phyloP scores from a whole-genome alignment of 495 filamentous ascomycete genomes.

The Podospora didyma region DNA sequence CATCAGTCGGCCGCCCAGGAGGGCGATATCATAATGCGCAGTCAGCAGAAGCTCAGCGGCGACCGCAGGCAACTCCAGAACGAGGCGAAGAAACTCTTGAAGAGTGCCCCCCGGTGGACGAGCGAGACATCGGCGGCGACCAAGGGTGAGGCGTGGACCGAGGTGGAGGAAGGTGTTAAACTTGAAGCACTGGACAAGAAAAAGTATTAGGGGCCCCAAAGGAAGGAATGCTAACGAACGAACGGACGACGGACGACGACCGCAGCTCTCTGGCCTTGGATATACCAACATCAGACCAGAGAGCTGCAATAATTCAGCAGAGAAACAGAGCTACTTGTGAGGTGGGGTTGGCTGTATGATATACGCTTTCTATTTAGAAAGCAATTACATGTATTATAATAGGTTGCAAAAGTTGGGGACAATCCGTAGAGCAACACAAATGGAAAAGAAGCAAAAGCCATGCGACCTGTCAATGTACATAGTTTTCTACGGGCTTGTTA shows the following conservation, averaged over 20 bases:
- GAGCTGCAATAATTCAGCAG: neutral
- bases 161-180: conserved; percentile 21
- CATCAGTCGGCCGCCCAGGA: too few relatives aligned
- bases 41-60: conserved; percentile 9
- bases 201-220: too few relatives aligned
- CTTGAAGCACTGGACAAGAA: too few relatives aligned
- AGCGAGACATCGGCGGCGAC: conserved; percentile 53
- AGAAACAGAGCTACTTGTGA: neutral
- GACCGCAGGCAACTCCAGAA: conserved; percentile 23
- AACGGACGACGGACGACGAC: too few relatives aligned
- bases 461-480: neutral
- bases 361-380: conserved; percentile 2
- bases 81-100: conserved; percentile 27
- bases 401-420: neutral
- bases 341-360: conserved; percentile 7
- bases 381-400: conserved; percentile 8
- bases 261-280: too few relatives aligned
- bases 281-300: neutral
- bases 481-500: neutral
- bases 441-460: neutral
- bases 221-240: neutral
- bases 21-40: conserved; percentile 20
- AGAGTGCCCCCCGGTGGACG: conserved; percentile 33
- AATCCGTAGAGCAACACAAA: neutral
- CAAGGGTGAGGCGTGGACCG: conserved; percentile 28